A percentile compares a stretch with the other conserved stretches of the same genome.
These are phyloP conservation scores for Sonneratia alba DNA, from an alignment of 345 rosid species.

Conservation along the genomic window DNA sequence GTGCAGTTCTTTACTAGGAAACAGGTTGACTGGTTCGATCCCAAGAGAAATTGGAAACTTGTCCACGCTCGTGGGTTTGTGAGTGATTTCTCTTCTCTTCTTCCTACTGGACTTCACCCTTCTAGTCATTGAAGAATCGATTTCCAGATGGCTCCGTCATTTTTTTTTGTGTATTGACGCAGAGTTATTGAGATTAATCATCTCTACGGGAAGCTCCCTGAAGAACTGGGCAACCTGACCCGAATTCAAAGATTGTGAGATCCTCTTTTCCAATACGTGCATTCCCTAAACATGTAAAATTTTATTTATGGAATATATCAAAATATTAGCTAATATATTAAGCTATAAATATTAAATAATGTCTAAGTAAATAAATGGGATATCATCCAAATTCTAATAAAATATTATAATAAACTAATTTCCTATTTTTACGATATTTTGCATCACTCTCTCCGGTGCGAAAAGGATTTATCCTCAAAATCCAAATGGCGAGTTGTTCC, in stretches of 20 bases:
- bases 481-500: too few species aligned
- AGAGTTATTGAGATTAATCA: slow-evolving; percentile 29
- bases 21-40: slow-evolving; percentile 8
- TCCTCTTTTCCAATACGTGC: background rate
- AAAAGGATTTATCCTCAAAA: too few species aligned
- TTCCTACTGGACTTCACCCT: background rate
- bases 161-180: background rate
- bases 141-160: background rate
- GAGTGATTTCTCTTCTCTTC: background rate
- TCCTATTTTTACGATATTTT: too few species aligned
- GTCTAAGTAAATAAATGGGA: too few species aligned
- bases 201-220: slow-evolving; percentile 32
- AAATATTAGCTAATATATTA: too few species aligned
- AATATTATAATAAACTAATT: too few species aligned
- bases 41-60: slow-evolving; percentile 6
- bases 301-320: too few species aligned
- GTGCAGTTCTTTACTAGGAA: background rate
- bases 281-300: background rate
- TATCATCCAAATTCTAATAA: too few species aligned
- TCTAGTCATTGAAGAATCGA: background rate
- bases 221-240: slow-evolving; percentile 27
- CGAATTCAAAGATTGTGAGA: background rate
- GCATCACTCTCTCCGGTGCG: too few species aligned
- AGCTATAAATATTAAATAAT: too few species aligned
- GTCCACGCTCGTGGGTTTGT: slow-evolving; percentile 4